phyloP scores from a whole-genome alignment of 2,329 filamentous ascomycete species.

The Cercospora sp. region DNA sequence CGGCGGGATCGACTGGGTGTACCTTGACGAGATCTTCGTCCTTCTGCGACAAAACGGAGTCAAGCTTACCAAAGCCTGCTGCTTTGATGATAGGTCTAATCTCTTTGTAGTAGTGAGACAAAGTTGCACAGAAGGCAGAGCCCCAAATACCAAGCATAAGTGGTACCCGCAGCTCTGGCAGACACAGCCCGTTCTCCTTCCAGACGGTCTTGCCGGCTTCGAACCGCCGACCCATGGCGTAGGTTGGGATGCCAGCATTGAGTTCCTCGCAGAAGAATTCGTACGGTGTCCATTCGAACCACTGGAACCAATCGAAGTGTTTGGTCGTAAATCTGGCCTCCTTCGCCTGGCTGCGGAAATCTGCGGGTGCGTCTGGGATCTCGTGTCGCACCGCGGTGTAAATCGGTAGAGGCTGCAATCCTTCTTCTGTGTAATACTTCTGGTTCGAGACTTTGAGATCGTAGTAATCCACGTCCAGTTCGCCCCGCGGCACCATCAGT shows the following conservation, averaged over 20 bases:
- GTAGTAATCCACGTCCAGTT: conserved; percentile 70
- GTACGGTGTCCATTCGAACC: conserved; percentile 94
- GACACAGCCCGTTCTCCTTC: conserved; percentile 63
- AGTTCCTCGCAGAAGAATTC: conserved; percentile 96
- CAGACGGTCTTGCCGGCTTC: conserved; percentile 66
- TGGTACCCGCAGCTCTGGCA: conserved; percentile 82
- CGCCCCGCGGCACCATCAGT: conserved; percentile 81
- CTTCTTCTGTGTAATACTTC: conserved; percentile 69
- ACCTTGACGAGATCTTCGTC: conserved; percentile 86
- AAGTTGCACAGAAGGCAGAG: conserved; percentile 90
- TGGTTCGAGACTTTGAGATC: conserved; percentile 95
- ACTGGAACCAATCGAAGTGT: conserved; percentile 79
- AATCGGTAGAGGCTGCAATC: conserved; percentile 83
- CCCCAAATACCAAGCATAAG: conserved; percentile 93
- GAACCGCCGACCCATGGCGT: conserved; percentile 85
- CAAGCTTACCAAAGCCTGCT: conserved; percentile 70
- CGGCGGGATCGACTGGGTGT: conserved; percentile 89
- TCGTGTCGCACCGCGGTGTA: conserved; percentile 96
- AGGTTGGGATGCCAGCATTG: conserved; percentile 86
- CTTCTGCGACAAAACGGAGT: conserved; percentile 77
- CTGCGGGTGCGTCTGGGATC: conserved; percentile 66
- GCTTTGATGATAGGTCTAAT: conserved; percentile 77
- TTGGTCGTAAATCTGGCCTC: conserved; percentile 43
- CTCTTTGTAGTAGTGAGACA: conserved; percentile 95
- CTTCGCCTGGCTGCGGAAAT: conserved; percentile 38